phyloP scores from a whole-genome alignment of 257 asterid species.

The Coffea canephora region DNA sequence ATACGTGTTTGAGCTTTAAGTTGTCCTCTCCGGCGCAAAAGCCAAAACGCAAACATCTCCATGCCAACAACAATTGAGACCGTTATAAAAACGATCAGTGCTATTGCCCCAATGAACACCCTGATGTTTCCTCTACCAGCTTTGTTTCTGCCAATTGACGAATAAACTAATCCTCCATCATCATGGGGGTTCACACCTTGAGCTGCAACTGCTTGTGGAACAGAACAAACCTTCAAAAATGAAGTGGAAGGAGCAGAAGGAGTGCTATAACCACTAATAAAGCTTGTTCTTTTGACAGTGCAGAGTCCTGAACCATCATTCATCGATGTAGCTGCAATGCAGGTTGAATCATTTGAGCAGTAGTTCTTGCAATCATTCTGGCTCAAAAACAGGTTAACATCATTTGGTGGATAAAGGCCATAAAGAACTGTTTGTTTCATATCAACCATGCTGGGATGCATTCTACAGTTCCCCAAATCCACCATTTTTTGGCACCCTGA shows the following conservation, averaged over 20 bases:
- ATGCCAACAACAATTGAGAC: slow-evolving; percentile 32
- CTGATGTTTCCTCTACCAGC: slow-evolving; percentile 27
- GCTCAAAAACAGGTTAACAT: slow-evolving; percentile 44
- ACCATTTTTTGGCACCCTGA: slow-evolving; percentile 51
- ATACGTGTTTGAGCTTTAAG: slow-evolving; percentile 33
- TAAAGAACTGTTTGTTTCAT: slow-evolving; percentile 59
- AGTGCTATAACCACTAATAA: slow-evolving; percentile 49
- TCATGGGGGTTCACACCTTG: slow-evolving; percentile 27
- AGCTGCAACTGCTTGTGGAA: slow-evolving; percentile 60
- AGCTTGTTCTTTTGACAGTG: slow-evolving; percentile 45
- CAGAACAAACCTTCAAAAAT: slow-evolving; percentile 54
- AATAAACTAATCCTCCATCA: slow-evolving; percentile 13
- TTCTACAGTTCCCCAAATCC: slow-evolving; percentile 57
- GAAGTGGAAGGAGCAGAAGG: slow-evolving; percentile 46
- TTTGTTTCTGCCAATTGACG: slow-evolving; percentile 20
- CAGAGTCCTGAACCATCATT: slow-evolving; percentile 64
- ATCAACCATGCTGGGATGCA: slow-evolving; percentile 43
- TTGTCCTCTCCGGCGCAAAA: slow-evolving; percentile 36
- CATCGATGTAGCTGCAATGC: slow-evolving; percentile 58
- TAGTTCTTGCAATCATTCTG: slow-evolving; percentile 47
- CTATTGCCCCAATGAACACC: slow-evolving; percentile 38
- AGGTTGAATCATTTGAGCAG: slow-evolving; percentile 49
- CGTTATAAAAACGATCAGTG: slow-evolving; percentile 42
- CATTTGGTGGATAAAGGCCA: slow-evolving; percentile 60
- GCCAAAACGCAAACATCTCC: slow-evolving; percentile 38